Evolutionary conservation across 148 eudicot species (phyloP).

Genomic region (Cornus kousa): DNA sequence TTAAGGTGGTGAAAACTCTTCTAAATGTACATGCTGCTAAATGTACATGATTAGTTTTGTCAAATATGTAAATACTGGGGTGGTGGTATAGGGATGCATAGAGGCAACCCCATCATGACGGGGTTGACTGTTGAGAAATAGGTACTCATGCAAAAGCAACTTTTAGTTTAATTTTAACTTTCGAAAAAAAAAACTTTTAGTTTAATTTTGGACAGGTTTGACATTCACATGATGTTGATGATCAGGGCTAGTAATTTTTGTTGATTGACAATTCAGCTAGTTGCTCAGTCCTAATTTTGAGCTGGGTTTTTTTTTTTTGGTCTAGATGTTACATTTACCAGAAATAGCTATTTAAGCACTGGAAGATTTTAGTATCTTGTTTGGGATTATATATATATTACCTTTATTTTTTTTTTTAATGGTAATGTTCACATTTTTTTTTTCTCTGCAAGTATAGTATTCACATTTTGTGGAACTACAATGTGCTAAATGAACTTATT

Average conservation of each 20-base stretch:
- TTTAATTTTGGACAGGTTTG: conserved; percentile 2
- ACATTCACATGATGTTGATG: not conserved
- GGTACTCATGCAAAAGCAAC: not conserved
- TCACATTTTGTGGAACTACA: too few relatives aligned
- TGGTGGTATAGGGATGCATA: conserved; percentile 4
- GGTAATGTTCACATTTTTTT: too few relatives aligned
- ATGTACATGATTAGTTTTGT: not conserved
- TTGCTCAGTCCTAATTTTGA: not conserved
- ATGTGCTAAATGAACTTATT: too few relatives aligned
- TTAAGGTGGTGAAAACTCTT: conserved; percentile 24
- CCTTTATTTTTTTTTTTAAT: conserved; percentile 10
- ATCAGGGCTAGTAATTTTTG: not conserved
- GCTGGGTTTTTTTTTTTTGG: not conserved
- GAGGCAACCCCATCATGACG: not conserved
- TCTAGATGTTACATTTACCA: too few relatives aligned
- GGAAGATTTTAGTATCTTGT: not conserved
- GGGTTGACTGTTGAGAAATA: conserved; percentile 5
- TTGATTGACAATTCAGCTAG: not conserved
- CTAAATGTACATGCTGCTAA: not conserved
- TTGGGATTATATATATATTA: not conserved
- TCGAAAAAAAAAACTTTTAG: too few relatives aligned
- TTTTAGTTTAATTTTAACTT: not conserved
- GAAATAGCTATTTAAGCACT: not conserved
- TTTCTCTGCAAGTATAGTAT: too few relatives aligned
- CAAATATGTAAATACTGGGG: conserved; percentile 4